Conservation (phyloP, 345 rosid species). For the Ricinus communis region DNA sequence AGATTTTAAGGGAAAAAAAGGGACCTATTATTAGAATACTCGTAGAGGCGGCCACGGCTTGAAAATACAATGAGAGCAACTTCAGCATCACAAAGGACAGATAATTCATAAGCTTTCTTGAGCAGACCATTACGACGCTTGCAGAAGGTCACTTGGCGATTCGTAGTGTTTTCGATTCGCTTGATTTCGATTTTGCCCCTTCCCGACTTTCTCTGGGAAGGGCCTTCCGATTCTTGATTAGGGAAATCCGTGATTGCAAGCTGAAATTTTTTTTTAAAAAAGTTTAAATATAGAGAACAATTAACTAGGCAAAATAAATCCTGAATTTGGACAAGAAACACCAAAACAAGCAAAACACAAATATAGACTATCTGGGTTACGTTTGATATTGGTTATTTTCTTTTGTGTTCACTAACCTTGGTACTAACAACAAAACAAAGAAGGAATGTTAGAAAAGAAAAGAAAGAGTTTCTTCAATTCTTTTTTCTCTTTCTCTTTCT, state of each 20-base stretch:
- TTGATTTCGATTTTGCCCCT: slow-evolving; percentile 85
- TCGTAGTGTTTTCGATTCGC: slow-evolving; percentile 77
- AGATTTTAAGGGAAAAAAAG: background rate
- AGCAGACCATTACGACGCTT: slow-evolving; percentile 81
- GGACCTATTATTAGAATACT: slow-evolving; percentile 80
- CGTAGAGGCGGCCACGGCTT: slow-evolving; percentile 87
- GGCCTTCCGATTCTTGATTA: slow-evolving; percentile 41
- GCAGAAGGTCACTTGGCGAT: slow-evolving; percentile 86
- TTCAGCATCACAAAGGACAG: slow-evolving; percentile 81
- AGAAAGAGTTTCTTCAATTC: slow-evolving; percentile 14
- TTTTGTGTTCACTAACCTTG: slow-evolving; percentile 22
- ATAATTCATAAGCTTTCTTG: slow-evolving; percentile 82
- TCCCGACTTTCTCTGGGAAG: slow-evolving; percentile 14
- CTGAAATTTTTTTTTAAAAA: too few species aligned
- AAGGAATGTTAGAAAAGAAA: background rate
- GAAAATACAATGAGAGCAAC: slow-evolving; percentile 82
- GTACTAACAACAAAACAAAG: slow-evolving; percentile 19
- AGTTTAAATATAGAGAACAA: too few species aligned
- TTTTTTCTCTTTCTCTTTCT: background rate
- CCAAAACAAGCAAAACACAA: background rate
- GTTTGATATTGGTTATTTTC: slow-evolving; percentile 9
- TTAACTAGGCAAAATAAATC: too few species aligned
- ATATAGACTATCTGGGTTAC: background rate
- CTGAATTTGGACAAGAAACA: background rate
- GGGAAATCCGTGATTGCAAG: slow-evolving; percentile 51